Evolutionary conservation across 129 eudicot species (phyloP).

Genomic region (Tagetes erecta): DNA sequence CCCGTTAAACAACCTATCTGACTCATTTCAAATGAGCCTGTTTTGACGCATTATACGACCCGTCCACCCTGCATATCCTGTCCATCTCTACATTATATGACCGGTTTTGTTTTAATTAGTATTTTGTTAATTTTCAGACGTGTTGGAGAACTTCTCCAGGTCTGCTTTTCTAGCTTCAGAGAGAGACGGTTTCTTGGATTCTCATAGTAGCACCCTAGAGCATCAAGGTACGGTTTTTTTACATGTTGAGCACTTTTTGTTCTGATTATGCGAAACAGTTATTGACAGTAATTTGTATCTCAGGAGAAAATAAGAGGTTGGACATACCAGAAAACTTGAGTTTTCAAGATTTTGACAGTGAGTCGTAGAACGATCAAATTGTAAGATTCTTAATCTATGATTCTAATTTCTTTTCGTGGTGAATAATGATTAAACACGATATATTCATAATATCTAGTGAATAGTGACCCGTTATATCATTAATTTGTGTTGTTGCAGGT

Average conservation of each 20-base stretch:
- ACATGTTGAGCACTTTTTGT: not conserved
- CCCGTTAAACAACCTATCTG: not conserved
- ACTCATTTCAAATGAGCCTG: not conserved
- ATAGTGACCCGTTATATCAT: not conserved
- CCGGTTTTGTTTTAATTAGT: not conserved
- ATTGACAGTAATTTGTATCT: conserved; percentile 15
- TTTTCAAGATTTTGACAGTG: conserved; percentile 54
- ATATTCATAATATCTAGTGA: not conserved
- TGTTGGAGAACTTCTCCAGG: conserved; percentile 60
- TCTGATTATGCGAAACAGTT: not conserved
- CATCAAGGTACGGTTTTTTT: conserved; percentile 35
- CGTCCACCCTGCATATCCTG: not conserved
- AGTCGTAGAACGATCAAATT: conserved; percentile 34
- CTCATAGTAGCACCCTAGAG: conserved; percentile 52
- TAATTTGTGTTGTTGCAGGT: conserved; percentile 35
- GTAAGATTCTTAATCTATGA: conserved; percentile 24
- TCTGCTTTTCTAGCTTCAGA: conserved; percentile 53
- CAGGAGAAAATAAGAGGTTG: conserved; percentile 71
- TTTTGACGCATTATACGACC: not conserved
- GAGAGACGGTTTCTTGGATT: conserved; percentile 54
- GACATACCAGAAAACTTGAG: conserved; percentile 52
- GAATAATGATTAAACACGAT: not conserved
- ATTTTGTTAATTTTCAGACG: conserved; percentile 43
- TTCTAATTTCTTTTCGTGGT: not conserved
- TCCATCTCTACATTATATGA: not conserved